A percentile compares a stretch with the other conserved stretches of the same genome.
Conservation (phyloP, 2,329 filamentous ascomycete species). For the Aspergillus phoenicis region DNA sequence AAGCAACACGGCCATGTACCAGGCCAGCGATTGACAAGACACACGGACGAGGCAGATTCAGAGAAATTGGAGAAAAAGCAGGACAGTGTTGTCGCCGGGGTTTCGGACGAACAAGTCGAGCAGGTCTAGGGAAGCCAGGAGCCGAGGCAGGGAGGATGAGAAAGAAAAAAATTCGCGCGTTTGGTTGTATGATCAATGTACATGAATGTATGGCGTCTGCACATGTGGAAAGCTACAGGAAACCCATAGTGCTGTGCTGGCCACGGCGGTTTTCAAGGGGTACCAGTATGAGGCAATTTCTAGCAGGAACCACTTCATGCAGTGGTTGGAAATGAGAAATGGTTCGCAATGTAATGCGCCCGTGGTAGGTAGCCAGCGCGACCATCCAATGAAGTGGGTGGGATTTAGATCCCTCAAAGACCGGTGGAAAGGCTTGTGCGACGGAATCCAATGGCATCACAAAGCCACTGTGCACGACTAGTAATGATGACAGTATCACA, state of each 20-base stretch:
- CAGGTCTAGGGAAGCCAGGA: conserved; percentile 12
- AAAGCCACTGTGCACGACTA: no score
- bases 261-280: not conserved
- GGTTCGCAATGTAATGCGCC: no score
- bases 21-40: conserved; percentile 8
- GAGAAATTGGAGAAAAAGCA: conserved; percentile 7
- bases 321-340: not conserved
- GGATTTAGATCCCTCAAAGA: no score
- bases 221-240: not conserved
- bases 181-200: not conserved
- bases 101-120: conserved; percentile 21
- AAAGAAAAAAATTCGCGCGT: not conserved
- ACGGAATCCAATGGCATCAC: no score
- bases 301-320: not conserved
- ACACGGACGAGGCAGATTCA: not conserved
- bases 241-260: not conserved
- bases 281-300: not conserved
- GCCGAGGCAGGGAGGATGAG: not conserved
- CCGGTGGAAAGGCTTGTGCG: no score
- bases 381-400: no score
- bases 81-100: not conserved
- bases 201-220: not conserved
- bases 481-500: no score
- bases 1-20: conserved; percentile 14
- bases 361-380: no score